These are phyloP conservation scores for Vitis hybrid DNA, from an alignment of 177 flowering plant genomes.

Conservation along the genomic window DNA sequence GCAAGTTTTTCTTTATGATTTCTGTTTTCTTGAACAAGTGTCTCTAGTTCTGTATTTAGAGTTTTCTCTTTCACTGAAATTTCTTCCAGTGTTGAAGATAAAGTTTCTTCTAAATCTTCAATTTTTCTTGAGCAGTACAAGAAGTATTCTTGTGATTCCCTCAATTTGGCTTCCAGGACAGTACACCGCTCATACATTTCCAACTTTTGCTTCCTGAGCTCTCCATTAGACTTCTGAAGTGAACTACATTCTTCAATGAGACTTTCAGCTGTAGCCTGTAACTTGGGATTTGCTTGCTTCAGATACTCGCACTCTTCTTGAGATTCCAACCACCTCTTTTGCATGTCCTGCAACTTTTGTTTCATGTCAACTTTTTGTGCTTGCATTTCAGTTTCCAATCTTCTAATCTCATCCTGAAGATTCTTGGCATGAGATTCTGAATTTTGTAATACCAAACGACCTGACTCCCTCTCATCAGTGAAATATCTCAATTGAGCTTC, in stretches of 20 bases:
- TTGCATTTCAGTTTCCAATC: conserved; percentile 10
- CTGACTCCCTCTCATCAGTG: conserved; percentile 21
- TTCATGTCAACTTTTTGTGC: conserved; percentile 6
- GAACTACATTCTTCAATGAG: conserved; percentile 17
- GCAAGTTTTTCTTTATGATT: conserved; percentile 13
- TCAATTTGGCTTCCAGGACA: conserved; percentile 10
- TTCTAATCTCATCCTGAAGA: conserved; percentile 15
- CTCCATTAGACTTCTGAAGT: conserved; percentile 13
- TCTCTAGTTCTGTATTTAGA: conserved; percentile 11
- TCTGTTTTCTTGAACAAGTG: conserved; percentile 12
- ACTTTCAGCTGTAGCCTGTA: conserved; percentile 18
- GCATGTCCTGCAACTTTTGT: conserved; percentile 17
- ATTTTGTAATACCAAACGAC: conserved; percentile 13
- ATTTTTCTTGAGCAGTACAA: conserved; percentile 3
- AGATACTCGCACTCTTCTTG: conserved; percentile 20
- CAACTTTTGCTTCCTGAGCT: conserved; percentile 14
- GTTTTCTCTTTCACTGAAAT: conserved; percentile 9
- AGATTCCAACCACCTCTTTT: conserved; percentile 18
- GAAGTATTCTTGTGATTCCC: conserved; percentile 8
- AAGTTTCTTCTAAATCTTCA: conserved; percentile 11
- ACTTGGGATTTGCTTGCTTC: conserved; percentile 11
- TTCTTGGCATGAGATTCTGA: conserved; percentile 8
- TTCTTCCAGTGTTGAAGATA: conserved; percentile 14
- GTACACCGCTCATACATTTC: conserved; percentile 6
- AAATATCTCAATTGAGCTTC: conserved; percentile 20